Conservation (phyloP, 257 asterid species). For the Cynanchum wilfordii region DNA sequence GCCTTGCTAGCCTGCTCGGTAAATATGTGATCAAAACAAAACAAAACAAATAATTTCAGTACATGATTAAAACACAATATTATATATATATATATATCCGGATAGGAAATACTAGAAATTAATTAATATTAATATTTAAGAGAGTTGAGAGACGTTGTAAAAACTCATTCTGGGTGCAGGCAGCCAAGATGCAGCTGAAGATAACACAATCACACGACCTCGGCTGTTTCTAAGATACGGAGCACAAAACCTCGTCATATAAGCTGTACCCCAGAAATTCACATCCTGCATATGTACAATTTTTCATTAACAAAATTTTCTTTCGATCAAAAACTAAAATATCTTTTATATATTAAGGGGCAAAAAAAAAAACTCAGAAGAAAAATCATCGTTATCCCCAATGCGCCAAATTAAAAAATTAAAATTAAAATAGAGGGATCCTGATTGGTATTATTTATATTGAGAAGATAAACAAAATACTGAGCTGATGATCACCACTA, state of each 20-base stretch:
- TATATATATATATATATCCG: background rate
- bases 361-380: too few species aligned
- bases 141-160: constrained; percentile 35
- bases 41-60: too few species aligned
- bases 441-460: too few species aligned
- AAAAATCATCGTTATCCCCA: too few species aligned
- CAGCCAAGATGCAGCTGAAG: constrained; percentile 75
- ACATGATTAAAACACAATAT: background rate
- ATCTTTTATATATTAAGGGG: too few species aligned
- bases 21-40: background rate
- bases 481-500: too few species aligned
- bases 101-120: background rate
- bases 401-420: too few species aligned
- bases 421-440: too few species aligned
- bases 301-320: too few species aligned
- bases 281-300: constrained; percentile 38
- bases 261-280: constrained; percentile 76
- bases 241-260: constrained; percentile 48
- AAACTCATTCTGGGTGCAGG: constrained; percentile 69
- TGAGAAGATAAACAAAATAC: too few species aligned
- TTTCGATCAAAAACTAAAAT: too few species aligned
- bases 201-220: constrained; percentile 56
- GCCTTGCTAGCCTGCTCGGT: constrained; percentile 79
- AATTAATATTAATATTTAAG: too few species aligned
- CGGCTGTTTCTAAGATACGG: constrained; percentile 52